Evolutionary conservation across 2,329 filamentous ascomycete genomes (phyloP), one percentile per base, ranked within the genome.

Genomic region (Sodiomyces alkalinus): DNA sequence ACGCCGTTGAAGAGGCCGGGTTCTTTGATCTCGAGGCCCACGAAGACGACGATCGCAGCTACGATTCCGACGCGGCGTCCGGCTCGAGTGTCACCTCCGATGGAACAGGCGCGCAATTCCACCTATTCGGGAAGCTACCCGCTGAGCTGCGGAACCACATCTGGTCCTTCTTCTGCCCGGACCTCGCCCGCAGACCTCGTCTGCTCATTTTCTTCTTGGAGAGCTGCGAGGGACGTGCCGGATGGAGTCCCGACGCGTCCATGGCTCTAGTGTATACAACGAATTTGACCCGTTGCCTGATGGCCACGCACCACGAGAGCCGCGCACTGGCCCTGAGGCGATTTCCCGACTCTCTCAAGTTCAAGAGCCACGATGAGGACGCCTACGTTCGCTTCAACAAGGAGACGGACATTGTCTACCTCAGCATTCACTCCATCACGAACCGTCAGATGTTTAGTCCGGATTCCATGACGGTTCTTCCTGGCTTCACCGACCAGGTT

Each of bases 241-340:
- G n/a, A n/a, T n/a, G n/a, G n/a, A n/a, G n/a, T n/a, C n/a, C n/a
- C n/a, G n/a, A n/a, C n/a, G n/a, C n/a, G n/a, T n/a, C n/a, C n/a
- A n/a, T n/a, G n/a, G n/a, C n/a, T n/a, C n/a, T n/a, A n/a, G n/a
- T n/a, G n/a, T n/a, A n/a, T n/a, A n/a, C n/a, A n/a, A n/a, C n/a
- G n/a, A n/a, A n/a, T n/a, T n/a, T n/a, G n/a, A n/a, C n/a, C n/a
- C n/a, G n/a, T n/a, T n/a, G n/a, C n/a, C 41, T 55, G 0, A 32
- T 36, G 1, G 45, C 52, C 2, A 42, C 50, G 7, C 42, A 53
- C 20, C 37, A 41, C 6, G 52, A 56, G 34, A 51, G 50, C n/a
- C 53, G 55, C 16, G 37, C 32, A 10, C 30, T 54, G 4, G 53
- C 43, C 4, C 33, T 44, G 21, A 41, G 37, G 6, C 36, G 32